Percentiles rank a stretch among this genome's conserved stretches.
Evolutionary conservation across 2,329 filamentous ascomycete genomes (phyloP).

Genomic region (Ceratocystis albifundus): DNA sequence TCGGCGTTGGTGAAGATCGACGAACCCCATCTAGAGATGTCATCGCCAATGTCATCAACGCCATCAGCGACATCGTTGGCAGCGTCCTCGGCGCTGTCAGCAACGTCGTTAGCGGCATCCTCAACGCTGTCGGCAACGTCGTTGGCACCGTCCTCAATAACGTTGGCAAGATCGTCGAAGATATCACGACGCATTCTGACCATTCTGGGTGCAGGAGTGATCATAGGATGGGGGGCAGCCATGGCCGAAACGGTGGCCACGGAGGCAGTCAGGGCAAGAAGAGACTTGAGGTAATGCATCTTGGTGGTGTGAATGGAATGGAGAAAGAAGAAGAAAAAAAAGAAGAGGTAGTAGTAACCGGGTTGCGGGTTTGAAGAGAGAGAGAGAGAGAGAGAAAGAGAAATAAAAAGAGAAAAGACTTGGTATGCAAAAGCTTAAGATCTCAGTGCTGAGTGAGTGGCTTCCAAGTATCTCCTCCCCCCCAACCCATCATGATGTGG

Average conservation of each 20-base stretch:
- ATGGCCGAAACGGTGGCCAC: slow-evolving; percentile 22
- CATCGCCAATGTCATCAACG: slow-evolving; percentile 7
- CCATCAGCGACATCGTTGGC: slow-evolving; percentile 1
- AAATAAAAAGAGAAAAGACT: background rate
- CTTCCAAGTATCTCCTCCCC: background rate
- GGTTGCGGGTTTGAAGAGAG: slow-evolving; percentile 4
- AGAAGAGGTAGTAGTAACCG: background rate
- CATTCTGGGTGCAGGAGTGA: slow-evolving; percentile 20
- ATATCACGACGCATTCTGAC: slow-evolving; percentile 14
- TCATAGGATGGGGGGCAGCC: slow-evolving; percentile 22
- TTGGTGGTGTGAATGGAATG: background rate
- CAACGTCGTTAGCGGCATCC: slow-evolving; percentile 11
- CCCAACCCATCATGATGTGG: background rate
- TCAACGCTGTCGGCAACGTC: slow-evolving; percentile 5
- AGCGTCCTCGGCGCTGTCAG: background rate
- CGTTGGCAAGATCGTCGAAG: slow-evolving; percentile 19
- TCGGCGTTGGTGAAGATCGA: slow-evolving; percentile 19
- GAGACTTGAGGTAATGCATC: slow-evolving; percentile 22
- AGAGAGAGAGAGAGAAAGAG: background rate
- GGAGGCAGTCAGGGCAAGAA: slow-evolving; percentile 21
- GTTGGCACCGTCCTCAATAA: slow-evolving; percentile 16
- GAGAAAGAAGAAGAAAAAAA: background rate
- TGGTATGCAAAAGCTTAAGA: background rate
- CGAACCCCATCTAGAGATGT: background rate
- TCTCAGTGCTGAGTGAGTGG: slow-evolving; percentile 6